Conservation (phyloP, 768 basidiomycete genomes). For the Boletus huronensis region DNA sequence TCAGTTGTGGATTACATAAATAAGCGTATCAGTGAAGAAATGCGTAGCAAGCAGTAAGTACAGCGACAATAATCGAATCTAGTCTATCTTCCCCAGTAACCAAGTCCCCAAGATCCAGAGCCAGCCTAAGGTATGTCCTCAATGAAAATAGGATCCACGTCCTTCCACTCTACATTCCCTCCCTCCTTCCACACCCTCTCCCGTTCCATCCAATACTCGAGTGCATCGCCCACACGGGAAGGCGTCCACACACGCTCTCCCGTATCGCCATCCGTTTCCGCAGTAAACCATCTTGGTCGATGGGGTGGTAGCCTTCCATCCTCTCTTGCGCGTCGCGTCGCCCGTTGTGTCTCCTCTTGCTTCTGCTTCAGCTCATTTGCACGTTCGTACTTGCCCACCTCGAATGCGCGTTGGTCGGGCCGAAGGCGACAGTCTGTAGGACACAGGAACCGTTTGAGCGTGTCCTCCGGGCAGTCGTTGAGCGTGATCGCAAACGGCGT, state of each 20-base stretch:
- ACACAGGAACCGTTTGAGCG: slow-evolving; percentile 66
- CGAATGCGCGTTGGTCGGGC: slow-evolving; percentile 93
- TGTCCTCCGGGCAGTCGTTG: slow-evolving; percentile 78
- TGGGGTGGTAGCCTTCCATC: slow-evolving; percentile 70
- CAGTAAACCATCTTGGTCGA: slow-evolving; percentile 82
- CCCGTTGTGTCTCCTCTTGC: slow-evolving; percentile 80
- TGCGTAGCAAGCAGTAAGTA: too few relatives aligned
- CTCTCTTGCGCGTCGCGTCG: slow-evolving; percentile 70
- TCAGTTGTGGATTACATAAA: too few relatives aligned
- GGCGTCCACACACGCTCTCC: slow-evolving; percentile 89
- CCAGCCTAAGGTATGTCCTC: slow-evolving; percentile 42
- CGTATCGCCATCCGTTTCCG: slow-evolving; percentile 82
- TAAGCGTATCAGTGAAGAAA: too few relatives aligned
- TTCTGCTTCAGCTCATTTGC: slow-evolving; percentile 75
- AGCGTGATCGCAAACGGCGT: slow-evolving; percentile 92
- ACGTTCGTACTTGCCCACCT: slow-evolving; percentile 78
- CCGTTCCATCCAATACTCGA: slow-evolving; percentile 86
- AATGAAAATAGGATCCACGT: slow-evolving; percentile 80
- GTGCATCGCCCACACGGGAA: slow-evolving; percentile 40
- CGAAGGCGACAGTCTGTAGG: slow-evolving; percentile 92
- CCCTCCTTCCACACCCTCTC: slow-evolving; percentile 54
- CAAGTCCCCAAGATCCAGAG: not conserved
- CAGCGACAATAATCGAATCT: not conserved
- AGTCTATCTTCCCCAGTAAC: slow-evolving; percentile 2
- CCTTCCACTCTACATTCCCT: slow-evolving; percentile 49